Evolutionary conservation across 2,329 filamentous ascomycete species (phyloP), one percentile per base, ranked within the genome.

Genomic region (Ascochyta koolunga): DNA sequence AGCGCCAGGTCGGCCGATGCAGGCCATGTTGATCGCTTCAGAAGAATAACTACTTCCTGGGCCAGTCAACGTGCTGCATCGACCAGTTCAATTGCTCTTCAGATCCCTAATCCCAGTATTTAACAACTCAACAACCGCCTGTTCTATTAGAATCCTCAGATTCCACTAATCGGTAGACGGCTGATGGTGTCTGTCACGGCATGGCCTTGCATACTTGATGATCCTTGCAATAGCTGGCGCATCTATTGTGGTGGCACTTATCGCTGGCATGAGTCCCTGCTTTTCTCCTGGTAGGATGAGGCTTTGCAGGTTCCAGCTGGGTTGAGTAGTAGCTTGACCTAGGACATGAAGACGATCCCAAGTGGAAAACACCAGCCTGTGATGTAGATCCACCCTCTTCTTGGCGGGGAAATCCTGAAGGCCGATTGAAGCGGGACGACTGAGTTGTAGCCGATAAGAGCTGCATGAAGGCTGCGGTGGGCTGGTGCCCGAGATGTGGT

Each of bases 171-270:
- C 35, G 24, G 15, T n/a, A 16, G 25, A 42, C 22, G 35, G 24
- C 39, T 36, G 27, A 46, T 32, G 6, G 24, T 19, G 45, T 22
- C 25, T 29, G 19, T 19, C 29, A 46, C 51, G n/a, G 25, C 33
- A 46, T 24, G 31, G 36, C 51, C 41, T 50, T 54, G 45, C 51
- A 50, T 54, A 54, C 29, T 45, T 41, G 40, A 54, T 54, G 51
- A 54, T 41, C 45, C 51, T 38, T 54, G 51, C 45, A 54, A 50
- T 37, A 19, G 22, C 32, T 49, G 40, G 51, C 38, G 35, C 44
- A 44, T 27, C 15, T 27, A 35, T 42, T 18, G 13, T 54, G 33
- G 50, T 29, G 45, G 35, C 44, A 25, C 36, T 37, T 36, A 16
- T 40, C 24, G 31, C 36, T 45, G 36, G 33, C 36, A 45, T n/a